Base-by-base conservation (phyloP, 1,284 basidiomycete genomes). In the Pyrrhoderma noxium region DNA sequence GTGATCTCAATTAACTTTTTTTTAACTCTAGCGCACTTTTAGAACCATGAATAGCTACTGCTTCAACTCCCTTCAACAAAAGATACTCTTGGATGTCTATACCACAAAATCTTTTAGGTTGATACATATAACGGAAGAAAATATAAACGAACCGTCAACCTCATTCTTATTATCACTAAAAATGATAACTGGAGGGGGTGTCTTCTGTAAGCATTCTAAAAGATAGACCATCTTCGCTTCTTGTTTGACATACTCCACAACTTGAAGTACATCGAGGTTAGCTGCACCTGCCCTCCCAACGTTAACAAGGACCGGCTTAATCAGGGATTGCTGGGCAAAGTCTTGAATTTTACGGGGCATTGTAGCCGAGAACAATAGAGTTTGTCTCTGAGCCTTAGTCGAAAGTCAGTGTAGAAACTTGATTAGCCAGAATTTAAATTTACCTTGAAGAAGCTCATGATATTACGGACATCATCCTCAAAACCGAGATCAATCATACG, bases 101-200 rank as follows among this genome's bases (percentile, higher is more conserved):
- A 21, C 7, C 34, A 18, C 11, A 37, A 21, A 36, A 22, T 21
- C 13, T 11, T 31, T 11, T 5, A 11, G 27, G 11, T 5, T 31
- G 22, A 45, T 8, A 39, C 5, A 2, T 45, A n/a, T 8, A 31
- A 37, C 19, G 31, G 11, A 8, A 34, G 4, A 31, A 45, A 47
- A 19, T 21, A 51, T n/a, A 43, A 9, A 58, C 74, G 59, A 57
- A 91, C 91, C 93, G 65, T 99, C 96, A 18, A 99, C 96, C 65
- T 99, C 96, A 63, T 98, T 98, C 75, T 99, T 99, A 72, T 96
- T 98, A 65, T 99, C 95, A 59, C 89, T 93, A 67, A 99, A 99
- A 51, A 99, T 82, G 67, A 99, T 97, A 50, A 96, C 93, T 0
- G 96, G 96, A 9, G 96, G 96, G 1, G 96, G 87, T 1, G 96